These are phyloP conservation scores for Huntiella decipiens DNA, from an alignment of 2,329 filamentous ascomycete species.

Conservation along the genomic window DNA sequence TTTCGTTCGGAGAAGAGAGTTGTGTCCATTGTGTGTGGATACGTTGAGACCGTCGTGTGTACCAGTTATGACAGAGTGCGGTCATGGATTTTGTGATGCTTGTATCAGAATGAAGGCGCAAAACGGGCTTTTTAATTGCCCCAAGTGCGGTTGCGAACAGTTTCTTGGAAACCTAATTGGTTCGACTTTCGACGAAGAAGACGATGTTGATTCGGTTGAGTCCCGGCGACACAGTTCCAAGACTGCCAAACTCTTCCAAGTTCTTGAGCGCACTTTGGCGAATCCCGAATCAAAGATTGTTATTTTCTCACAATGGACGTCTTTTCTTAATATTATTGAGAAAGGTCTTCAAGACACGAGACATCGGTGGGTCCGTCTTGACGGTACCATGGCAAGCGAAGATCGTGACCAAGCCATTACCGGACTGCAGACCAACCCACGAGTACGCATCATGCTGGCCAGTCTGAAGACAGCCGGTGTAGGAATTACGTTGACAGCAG, in stretches of 20 bases:
- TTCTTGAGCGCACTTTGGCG: conserved; percentile 46
- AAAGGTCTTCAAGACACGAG: conserved; percentile 41
- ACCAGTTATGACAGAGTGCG: conserved; percentile 71
- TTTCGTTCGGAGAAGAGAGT: conserved; percentile 40
- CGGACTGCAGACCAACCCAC: conserved; percentile 44
- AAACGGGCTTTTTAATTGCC: conserved; percentile 61
- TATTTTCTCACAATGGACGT: conserved; percentile 62
- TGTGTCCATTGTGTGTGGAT: conserved; percentile 70
- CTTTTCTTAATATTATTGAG: conserved; percentile 54
- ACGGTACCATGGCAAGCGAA: conserved; percentile 56
- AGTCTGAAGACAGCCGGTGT: conserved; percentile 69
- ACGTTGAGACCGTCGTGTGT: conserved; percentile 31
- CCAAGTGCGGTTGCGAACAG: conserved; percentile 60
- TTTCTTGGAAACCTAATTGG: conserved; percentile 28
- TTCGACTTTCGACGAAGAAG: conserved; percentile 13
- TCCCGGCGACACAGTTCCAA: conserved; percentile 61
- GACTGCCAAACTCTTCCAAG: conserved; percentile 58
- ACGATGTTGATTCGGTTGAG: conserved; percentile 21
- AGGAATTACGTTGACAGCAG: conserved; percentile 68
- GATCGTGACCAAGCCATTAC: conserved; percentile 55
- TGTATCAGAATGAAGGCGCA: conserved; percentile 45
- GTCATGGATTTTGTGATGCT: conserved; percentile 54
- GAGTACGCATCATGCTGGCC: conserved; percentile 60
- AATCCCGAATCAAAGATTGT: conserved; percentile 46
- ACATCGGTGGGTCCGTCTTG: conserved; percentile 51